A percentile compares a stretch with the other conserved stretches of the same genome.
These are phyloP conservation scores for Darksidea phi DNA, from an alignment of 495 filamentous ascomycete species.

Conservation along the genomic window DNA sequence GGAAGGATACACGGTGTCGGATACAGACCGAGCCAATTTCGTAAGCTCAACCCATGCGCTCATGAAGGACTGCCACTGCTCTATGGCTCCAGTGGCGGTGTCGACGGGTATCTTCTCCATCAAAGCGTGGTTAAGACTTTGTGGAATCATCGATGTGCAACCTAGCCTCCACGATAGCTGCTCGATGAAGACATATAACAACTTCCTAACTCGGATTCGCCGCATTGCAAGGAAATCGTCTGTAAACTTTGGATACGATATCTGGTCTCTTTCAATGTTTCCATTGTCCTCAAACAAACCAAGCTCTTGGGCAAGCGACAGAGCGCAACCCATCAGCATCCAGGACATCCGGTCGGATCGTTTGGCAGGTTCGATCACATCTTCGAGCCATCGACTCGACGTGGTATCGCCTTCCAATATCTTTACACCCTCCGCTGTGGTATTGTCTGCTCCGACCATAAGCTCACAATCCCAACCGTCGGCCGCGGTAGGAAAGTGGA, in stretches of 20 bases:
- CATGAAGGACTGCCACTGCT: conserved; percentile 37
- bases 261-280: conserved; percentile 36
- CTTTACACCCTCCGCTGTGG: conserved; percentile 16
- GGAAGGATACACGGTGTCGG: conserved; percentile 55
- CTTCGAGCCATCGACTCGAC: conserved; percentile 36
- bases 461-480: conserved; percentile 41
- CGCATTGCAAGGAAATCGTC: conserved; percentile 22
- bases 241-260: conserved; percentile 22
- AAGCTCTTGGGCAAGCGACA: conserved; percentile 54
- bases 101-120: conserved; percentile 33
- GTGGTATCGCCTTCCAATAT: conserved; percentile 25
- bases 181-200: conserved; percentile 56
- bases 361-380: conserved; percentile 52
- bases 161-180: conserved; percentile 56
- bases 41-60: conserved; percentile 48
- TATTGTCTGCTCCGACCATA: conserved; percentile 28
- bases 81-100: conserved; percentile 20
- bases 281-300: conserved; percentile 53
- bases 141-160: conserved; percentile 55
- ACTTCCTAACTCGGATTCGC: conserved; percentile 45
- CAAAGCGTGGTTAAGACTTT: conserved; percentile 42
- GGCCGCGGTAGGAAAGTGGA: conserved; percentile 55
- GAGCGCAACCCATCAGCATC: conserved; percentile 53
- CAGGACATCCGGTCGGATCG: conserved; percentile 59
- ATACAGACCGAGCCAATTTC: conserved; percentile 54